Base-by-base conservation (phyloP, 352 stramenopile genomes). In the Phytophthora podocarpi region DNA sequence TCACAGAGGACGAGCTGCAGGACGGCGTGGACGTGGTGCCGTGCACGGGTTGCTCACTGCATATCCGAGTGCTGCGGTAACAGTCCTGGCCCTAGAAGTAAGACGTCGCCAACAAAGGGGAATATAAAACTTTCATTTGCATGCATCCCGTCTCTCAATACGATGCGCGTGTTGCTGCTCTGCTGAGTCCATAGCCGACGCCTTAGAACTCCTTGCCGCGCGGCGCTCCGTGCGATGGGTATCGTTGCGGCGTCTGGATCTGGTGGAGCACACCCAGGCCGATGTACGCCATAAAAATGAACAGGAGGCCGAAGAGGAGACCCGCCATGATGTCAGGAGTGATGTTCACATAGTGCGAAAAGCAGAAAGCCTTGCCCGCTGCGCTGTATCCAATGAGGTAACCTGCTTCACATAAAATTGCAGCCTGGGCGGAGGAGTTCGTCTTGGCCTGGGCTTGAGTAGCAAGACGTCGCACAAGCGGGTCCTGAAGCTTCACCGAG, bases 141-240 rank as follows among this genome's bases (percentile, higher is more conserved):
- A 59, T 49, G 46, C 35, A 59, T 48, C 32, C 34, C 13, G 20
- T 45, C 35, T 53, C 43, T 53, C 4, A 28, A 36, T 37, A 34
- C 32, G n/a, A 64, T 64, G 52, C 32, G 26, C 31, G 18, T 37
- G 18, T 12, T 48, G 54, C 53, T 35, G 13, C 11, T 42, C 2
- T 5, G 26, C 16, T 1, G 23, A 48, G 18, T n/a, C 15, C 21
- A 21, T 35, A 48, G 2, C 24, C 20, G 21, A 37, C 24, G 26
- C 20, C 45, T 64, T 90, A 95, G 35, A 93, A 95, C 59, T 95
- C 85, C 62, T 95, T 95, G 63, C 85, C 85, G 47, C 85, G 86
- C 18, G 83, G 85, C 1, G 85, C 83, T 16, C 83, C 85, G 27
- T 88, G 79, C 24, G 67, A 75, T 41, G 85, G 85, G 78, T 90